These are phyloP conservation scores for Cryptosporidium bovis DNA, from an alignment of 169 alveolate species.

Conservation along the genomic window DNA sequence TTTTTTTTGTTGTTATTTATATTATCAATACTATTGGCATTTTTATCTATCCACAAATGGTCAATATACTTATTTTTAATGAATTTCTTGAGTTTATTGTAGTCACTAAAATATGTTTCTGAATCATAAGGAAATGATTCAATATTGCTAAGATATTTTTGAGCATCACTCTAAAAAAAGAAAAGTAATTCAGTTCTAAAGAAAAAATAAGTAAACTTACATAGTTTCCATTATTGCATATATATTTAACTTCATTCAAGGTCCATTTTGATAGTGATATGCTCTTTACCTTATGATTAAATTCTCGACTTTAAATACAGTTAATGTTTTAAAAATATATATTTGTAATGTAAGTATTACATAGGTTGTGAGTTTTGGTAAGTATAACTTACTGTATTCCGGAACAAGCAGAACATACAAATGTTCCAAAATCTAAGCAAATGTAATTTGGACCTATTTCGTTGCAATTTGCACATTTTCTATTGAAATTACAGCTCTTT, in stretches of 20 bases:
- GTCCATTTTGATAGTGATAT: conserved; percentile 81
- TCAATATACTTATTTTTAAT: conserved; percentile 47
- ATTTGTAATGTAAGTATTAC: background rate
- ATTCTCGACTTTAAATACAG: conserved; percentile 74
- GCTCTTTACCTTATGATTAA: conserved; percentile 82
- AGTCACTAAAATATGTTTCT: conserved; percentile 2
- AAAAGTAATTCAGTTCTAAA: background rate
- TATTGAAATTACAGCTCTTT: conserved; percentile 53
- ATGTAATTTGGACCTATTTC: conserved; percentile 83
- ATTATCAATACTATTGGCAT: background rate
- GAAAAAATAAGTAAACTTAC: conserved; percentile 2
- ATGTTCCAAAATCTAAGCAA: conserved; percentile 79
- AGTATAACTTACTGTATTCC: conserved; percentile 76
- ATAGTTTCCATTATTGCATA: conserved; percentile 78
- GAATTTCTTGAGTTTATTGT: conserved; percentile 19
- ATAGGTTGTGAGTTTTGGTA: no score
- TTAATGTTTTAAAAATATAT: background rate
- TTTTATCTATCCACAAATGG: conserved; percentile 24
- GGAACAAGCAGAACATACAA: conserved; percentile 81
- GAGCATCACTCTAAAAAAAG: conserved; percentile 16
- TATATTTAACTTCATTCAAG: conserved; percentile 77
- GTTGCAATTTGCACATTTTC: conserved; percentile 81
- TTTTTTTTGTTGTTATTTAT: background rate
- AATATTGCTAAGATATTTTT: conserved; percentile 11
- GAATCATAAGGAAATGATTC: background rate